Percentiles rank a stretch among this genome's conserved stretches.
These are phyloP conservation scores for Isoetes engelmannii DNA, from an alignment of 83 land plant species.

Conservation along the genomic window DNA sequence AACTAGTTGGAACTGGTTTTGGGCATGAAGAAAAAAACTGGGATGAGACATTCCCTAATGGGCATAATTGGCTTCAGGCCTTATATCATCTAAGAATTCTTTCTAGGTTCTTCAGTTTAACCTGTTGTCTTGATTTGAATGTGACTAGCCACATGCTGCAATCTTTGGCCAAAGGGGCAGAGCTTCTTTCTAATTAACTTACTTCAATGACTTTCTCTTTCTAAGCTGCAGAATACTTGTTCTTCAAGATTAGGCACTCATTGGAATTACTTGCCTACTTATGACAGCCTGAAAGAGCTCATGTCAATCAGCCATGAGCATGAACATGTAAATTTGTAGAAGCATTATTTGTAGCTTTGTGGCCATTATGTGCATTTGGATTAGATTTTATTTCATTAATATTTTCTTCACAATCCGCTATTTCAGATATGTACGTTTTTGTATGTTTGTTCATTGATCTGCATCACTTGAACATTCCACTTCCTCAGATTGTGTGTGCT, in stretches of 20 bases:
- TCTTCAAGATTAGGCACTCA: neutral
- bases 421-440: too few relatives aligned
- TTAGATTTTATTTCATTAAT: too few relatives aligned
- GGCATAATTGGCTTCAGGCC: constrained; percentile 48
- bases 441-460: neutral
- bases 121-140: too few relatives aligned
- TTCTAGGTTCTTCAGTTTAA: constrained; percentile 23
- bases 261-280: neutral
- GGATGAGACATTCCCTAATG: constrained; percentile 39
- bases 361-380: too few relatives aligned
- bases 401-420: too few relatives aligned
- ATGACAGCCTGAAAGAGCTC: too few relatives aligned
- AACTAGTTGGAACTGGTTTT: constrained; percentile 23
- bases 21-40: constrained; percentile 46
- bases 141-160: neutral
- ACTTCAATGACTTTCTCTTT: neutral
- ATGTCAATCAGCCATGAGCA: too few relatives aligned
- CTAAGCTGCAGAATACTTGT: neutral
- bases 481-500: constrained; percentile 27
- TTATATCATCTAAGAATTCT: constrained; percentile 21
- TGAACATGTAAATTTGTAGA: too few relatives aligned
- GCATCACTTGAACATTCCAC: neutral
- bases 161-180: neutral
- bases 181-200: neutral
- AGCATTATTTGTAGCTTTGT: too few relatives aligned